Conservation (phyloP, 2,329 filamentous ascomycete species). For the Orbilia javanica region DNA sequence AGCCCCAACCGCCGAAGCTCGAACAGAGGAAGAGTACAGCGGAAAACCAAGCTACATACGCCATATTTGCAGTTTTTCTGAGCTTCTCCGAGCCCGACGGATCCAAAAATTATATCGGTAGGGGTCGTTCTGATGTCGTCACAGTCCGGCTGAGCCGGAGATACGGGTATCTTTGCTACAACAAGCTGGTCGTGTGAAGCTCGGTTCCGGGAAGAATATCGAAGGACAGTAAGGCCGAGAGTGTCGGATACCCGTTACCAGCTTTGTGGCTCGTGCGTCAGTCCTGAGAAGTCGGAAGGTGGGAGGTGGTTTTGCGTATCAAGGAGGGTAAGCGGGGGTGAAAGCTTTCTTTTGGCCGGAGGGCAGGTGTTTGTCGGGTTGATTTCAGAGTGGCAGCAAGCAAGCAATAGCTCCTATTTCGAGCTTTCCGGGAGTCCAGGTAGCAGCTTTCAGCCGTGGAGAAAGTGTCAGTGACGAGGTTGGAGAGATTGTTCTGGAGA, state of each 20-base stretch:
- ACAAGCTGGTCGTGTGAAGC: neutral
- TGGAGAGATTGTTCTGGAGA: conserved; percentile 3
- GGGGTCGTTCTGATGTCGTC: conserved; percentile 10
- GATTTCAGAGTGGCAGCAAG: conserved; percentile 30
- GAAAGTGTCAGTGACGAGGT: conserved; percentile 14
- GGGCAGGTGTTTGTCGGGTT: conserved; percentile 41
- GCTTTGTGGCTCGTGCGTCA: conserved; percentile 18
- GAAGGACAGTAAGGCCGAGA: neutral
- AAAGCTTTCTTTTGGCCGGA: conserved; percentile 32
- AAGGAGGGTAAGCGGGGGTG: conserved; percentile 45
- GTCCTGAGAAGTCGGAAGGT: conserved; percentile 18
- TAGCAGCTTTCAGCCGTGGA: conserved; percentile 15
- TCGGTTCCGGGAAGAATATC: neutral
- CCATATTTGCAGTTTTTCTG: conserved; percentile 48
- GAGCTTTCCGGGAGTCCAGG: neutral
- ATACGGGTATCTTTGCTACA: conserved; percentile 11
- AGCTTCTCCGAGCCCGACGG: conserved; percentile 36
- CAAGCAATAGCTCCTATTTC: conserved; percentile 36
- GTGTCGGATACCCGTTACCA: conserved; percentile 7
- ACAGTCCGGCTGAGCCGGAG: conserved; percentile 19
- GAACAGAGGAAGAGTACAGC: neutral
- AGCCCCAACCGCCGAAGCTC: neutral
- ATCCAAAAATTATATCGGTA: neutral
- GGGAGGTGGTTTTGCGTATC: conserved; percentile 19
- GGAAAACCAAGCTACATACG: conserved; percentile 35